A percentile compares a stretch with the other conserved stretches of the same genome.
Evolutionary conservation across 208 protist genomes (phyloP).

Genomic region (Herpetomonas tarakana): DNA sequence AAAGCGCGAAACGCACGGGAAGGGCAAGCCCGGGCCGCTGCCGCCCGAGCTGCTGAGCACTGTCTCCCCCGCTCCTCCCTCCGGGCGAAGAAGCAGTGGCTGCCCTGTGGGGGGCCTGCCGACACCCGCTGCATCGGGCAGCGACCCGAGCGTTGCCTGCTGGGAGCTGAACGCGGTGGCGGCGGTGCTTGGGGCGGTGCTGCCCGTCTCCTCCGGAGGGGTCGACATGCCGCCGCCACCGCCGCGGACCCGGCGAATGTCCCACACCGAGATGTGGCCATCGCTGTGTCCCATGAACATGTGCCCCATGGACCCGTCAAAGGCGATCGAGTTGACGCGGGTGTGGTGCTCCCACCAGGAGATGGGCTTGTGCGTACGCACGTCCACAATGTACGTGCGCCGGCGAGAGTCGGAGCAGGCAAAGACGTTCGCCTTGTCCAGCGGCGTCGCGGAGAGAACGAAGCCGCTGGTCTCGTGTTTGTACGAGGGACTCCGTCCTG

Average conservation of each 20-base stretch:
- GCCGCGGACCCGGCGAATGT: constrained; percentile 58
- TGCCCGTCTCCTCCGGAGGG: constrained; percentile 5
- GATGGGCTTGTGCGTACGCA: constrained; percentile 43
- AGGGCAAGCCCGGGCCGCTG: constrained; percentile 6
- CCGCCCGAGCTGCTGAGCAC: background rate
- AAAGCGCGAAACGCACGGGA: constrained; percentile 30
- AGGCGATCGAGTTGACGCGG: constrained; percentile 76
- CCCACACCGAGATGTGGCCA: constrained; percentile 78
- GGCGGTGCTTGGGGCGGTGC: background rate
- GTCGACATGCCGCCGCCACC: constrained; percentile 1
- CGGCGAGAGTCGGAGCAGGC: constrained; percentile 72
- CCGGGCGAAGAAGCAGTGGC: background rate
- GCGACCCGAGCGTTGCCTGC: background rate
- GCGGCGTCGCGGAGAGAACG: constrained; percentile 58
- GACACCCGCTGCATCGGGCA: background rate
- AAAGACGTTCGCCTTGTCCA: constrained; percentile 76
- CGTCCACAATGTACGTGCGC: constrained; percentile 72
- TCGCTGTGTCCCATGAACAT: constrained; percentile 83
- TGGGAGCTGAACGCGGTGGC: constrained; percentile 6
- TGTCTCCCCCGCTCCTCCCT: background rate
- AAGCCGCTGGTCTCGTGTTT: constrained; percentile 67
- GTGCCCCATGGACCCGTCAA: constrained; percentile 46
- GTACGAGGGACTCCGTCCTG: constrained; percentile 38
- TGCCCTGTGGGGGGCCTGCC: background rate
- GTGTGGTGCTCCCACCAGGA: constrained; percentile 58